Evolutionary conservation across 225 moss, liverwort and hornwort species (phyloP), one percentile per base, ranked within the genome.

Genomic region (Lunularia cruciata): DNA sequence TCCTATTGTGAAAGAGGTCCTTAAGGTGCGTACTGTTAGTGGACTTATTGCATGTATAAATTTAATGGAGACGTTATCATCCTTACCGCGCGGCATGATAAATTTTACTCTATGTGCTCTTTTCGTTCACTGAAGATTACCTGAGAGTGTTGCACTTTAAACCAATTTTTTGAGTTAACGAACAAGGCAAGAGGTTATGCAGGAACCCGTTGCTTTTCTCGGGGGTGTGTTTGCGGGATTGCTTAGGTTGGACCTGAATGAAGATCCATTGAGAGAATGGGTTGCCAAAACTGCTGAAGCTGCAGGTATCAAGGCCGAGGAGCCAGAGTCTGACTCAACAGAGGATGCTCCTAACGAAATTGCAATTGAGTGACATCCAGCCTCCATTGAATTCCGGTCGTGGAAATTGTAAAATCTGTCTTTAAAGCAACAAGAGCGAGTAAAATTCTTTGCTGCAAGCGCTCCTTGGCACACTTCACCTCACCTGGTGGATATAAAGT

Each of bases 131-230:
- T 18, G 46, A n/a, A n/a, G n/a, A n/a, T n/a, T 47, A 47, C 46
- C 46, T 10, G 46, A 10, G 46, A 47, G 12, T 10, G 12, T 47
- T 47, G 12, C 46, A 47, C 18, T 47, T n/a, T n/a, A n/a, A n/a
- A n/a, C n/a, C n/a, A n/a, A n/a, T n/a, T n/a, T n/a, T n/a, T n/a
- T 37, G 12, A 2, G 30, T 6, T 65, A 13, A 63, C 63, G 46
- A 47, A 4, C 22, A 9, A 39, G 13, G 38, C 11, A n/a, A n/a
- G n/a, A n/a, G 14, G 36, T 72, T 14, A 74, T 72, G 68, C 81
- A 96, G 95, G 95, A 96, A 70, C 95, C 95, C 52, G 72, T 96
- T 65, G 95, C 95, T 45, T 96, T 96, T 38, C 68, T 96, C 35
- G 95, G 92, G 10, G 95, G 95, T 57, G 42, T 92, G 36, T 96